Conservation (phyloP, 2,329 filamentous ascomycete species). For the Endoconidiophora laricicola region DNA sequence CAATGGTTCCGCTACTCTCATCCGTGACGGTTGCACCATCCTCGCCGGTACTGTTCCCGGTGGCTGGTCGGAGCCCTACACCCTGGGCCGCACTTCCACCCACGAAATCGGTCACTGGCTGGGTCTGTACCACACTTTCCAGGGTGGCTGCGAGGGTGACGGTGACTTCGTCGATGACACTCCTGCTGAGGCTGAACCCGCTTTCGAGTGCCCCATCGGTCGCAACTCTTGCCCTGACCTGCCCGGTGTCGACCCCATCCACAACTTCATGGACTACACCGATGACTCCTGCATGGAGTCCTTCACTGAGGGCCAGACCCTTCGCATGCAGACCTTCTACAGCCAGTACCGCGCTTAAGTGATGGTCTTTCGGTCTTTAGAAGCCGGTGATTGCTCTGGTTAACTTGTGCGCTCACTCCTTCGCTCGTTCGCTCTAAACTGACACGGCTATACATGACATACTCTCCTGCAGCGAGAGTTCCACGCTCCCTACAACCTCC, state of each 20-base stretch:
- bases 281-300: conserved; percentile 28
- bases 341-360: conserved; percentile 8
- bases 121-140: conserved; percentile 31
- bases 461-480: background rate
- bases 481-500: background rate
- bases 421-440: background rate
- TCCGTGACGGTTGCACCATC: conserved; percentile 25
- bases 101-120: conserved; percentile 35
- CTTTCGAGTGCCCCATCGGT: conserved; percentile 22
- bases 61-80: conserved; percentile 21
- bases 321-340: conserved; percentile 12
- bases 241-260: conserved; percentile 21
- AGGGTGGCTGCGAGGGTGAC: conserved; percentile 22
- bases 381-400: no score
- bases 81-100: conserved; percentile 20
- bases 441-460: background rate
- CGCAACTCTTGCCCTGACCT: conserved; percentile 22
- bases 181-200: conserved; percentile 21
- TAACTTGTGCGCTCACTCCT: no score
- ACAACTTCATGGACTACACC: conserved; percentile 27
- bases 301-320: conserved; percentile 27
- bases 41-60: conserved; percentile 23
- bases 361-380: background rate
- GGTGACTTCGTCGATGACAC: conserved; percentile 27
- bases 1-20: conserved; percentile 20